A percentile compares a stretch with the other conserved stretches of the same genome.
phyloP scores from a whole-genome alignment of 371 early-diverging fungal species.

The Rhizopus stolonifer region DNA sequence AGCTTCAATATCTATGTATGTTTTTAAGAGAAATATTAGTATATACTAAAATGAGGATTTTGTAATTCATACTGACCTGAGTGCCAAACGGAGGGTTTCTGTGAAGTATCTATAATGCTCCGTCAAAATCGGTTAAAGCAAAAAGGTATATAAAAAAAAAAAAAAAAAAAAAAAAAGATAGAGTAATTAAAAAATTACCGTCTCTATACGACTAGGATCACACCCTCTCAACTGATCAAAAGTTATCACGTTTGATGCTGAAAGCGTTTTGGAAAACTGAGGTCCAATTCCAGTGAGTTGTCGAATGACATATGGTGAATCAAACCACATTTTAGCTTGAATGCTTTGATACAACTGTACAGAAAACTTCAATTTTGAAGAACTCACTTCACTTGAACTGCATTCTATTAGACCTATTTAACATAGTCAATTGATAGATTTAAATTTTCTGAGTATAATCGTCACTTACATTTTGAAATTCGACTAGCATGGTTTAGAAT shows the following conservation, averaged over 20 bases:
- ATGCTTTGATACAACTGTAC: conserved; percentile 40
- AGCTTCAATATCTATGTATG: too few species aligned
- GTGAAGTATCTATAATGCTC: conserved; percentile 33
- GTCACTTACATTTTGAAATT: conserved; percentile 33
- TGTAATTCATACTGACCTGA: conserved; percentile 31
- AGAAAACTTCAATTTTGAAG: conserved; percentile 28
- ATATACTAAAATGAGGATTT: too few species aligned
- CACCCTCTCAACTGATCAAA: conserved; percentile 34
- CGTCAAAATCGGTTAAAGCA: too few species aligned
- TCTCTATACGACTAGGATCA: conserved; percentile 45
- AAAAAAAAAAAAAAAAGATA: too few species aligned
- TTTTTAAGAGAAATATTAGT: too few species aligned
- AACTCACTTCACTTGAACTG: conserved; percentile 22
- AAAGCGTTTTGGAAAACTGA: conserved; percentile 27
- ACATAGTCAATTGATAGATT: too few species aligned
- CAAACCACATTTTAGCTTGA: conserved; percentile 43
- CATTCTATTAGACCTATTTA: conserved; percentile 45
- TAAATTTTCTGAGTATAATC: not conserved
- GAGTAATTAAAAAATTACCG: conserved; percentile 34
- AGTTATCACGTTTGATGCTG: conserved; percentile 32
- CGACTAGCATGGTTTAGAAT: conserved; percentile 37
- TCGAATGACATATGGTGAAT: conserved; percentile 32
- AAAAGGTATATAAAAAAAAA: not conserved
- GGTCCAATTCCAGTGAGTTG: conserved; percentile 48
- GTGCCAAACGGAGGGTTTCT: conserved; percentile 55